Base-by-base conservation (phyloP, 192 early-diverging fungal species). In the Cetraspora pellucida region DNA sequence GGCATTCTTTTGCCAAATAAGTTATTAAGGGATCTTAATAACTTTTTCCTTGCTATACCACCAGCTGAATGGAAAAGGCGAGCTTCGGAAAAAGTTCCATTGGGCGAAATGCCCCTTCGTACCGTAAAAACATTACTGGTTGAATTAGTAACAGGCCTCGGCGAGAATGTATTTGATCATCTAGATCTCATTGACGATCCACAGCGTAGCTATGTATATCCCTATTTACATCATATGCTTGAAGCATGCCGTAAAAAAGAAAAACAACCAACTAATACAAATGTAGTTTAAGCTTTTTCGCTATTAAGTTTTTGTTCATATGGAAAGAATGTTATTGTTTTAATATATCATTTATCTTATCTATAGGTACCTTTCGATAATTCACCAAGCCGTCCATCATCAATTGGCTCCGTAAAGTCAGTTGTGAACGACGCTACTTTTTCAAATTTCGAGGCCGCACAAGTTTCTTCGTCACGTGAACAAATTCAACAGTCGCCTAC, bases 111-210 rank as follows among this genome's bases (percentile, higher is more conserved):
- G 92, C 96, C 97, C 0, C 82, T 96, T 72, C 92, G 96, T 54
- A 98, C 97, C 0, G 93, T 98, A 23, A 98, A 98, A 85, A 97
- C 97, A 0, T 87, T 99, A 21, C 80, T 94, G 37, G 87, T 94
- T 25, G 92, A 95, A 80, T 75, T 97, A 49, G 88, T 89, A 0
- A 88, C 87, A 27, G 82, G 80, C 8, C 82, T 96, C 67, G 90
- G 91, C 10, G 91, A 89, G 28, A 72, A 68, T 21, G 84, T 92
- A 3, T 84, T 89, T 60, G 79, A 92, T 8, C 85, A 91, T 74
- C 54, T 90, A 25, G 81, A 77, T 55, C 75, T 92, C 17, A 89
- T 95, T 50, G 84, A 89, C 11, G 87, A 93, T 68, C 85, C 90
- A 10, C 75, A 83, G 54, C 78, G 78, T 52, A 92, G 91, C 60